Percentiles rank a stretch among this genome's conserved stretches.
Conservation (phyloP, 139 green algal genomes). For the Diplosphaera chodatii region DNA sequence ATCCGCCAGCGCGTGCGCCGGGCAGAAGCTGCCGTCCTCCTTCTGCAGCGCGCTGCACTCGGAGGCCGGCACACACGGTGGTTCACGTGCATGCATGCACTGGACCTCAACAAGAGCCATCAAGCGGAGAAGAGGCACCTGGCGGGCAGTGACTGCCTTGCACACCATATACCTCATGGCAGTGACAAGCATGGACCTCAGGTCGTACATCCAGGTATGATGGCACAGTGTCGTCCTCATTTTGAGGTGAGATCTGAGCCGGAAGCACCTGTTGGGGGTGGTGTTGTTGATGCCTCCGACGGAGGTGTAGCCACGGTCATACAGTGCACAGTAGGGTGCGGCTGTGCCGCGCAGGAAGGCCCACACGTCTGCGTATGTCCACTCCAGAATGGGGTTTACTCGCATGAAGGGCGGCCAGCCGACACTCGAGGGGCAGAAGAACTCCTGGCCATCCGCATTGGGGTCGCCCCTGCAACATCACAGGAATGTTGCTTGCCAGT, state of each 20-base stretch:
- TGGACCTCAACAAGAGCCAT: too few relatives aligned
- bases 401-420: conserved; percentile 97
- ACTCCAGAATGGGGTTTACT: conserved; percentile 93
- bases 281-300: conserved; percentile 69
- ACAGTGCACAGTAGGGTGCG: conserved; percentile 79
- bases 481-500: too few relatives aligned
- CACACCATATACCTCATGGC: too few relatives aligned
- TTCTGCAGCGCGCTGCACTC: conserved; percentile 50
- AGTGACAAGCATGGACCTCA: too few relatives aligned
- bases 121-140: too few relatives aligned
- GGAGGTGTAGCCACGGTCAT: conserved; percentile 86
- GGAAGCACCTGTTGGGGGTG: conserved; percentile 55
- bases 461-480: conserved; percentile 62
- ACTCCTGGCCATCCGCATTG: conserved; percentile 72
- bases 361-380: conserved; percentile 92
- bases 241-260: neutral
- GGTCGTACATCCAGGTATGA: too few relatives aligned
- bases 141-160: too few relatives aligned
- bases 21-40: conserved; percentile 66
- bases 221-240: too few relatives aligned
- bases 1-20: conserved; percentile 72
- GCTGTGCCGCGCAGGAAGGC: conserved; percentile 56
- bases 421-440: conserved; percentile 76
- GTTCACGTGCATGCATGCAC: too few relatives aligned
- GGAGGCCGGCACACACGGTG: too few relatives aligned